phyloP scores from a whole-genome alignment of 1,139 yeast species.

The Yamadazyma conglobata region DNA sequence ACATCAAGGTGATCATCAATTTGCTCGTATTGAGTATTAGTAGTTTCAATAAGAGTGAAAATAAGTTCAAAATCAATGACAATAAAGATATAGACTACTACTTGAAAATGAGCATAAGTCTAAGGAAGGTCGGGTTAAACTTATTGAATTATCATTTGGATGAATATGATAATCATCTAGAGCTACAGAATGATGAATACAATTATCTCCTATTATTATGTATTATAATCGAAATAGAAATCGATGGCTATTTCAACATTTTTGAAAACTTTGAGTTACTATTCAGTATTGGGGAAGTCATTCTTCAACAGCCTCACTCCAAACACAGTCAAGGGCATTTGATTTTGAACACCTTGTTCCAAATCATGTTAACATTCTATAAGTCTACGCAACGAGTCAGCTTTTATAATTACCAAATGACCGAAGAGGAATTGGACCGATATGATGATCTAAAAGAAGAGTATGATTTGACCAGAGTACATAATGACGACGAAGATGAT shows the following conservation, averaged over 20 bases:
- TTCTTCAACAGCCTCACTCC: constrained; percentile 10
- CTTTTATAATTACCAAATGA: constrained; percentile 36
- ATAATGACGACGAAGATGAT: constrained; percentile 12
- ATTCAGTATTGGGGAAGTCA: constrained; percentile 39
- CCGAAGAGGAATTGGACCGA: constrained; percentile 26
- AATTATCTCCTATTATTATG: constrained; percentile 27
- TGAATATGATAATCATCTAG: constrained; percentile 35
- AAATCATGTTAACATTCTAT: constrained; percentile 28
- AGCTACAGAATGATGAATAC: constrained; percentile 17
- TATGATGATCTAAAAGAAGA: constrained; percentile 36
- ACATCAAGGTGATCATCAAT: constrained; percentile 25
- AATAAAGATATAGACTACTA: constrained; percentile 23
- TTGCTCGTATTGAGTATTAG: constrained; percentile 27
- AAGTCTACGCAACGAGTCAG: constrained; percentile 41
- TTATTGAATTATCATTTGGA: constrained; percentile 41
- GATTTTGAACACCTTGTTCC: constrained; percentile 20
- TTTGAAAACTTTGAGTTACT: constrained; percentile 43
- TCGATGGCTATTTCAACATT: constrained; percentile 37
- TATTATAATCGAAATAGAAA: constrained; percentile 34
- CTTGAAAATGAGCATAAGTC: constrained; percentile 30
- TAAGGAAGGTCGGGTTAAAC: constrained; percentile 36
- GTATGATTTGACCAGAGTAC: constrained; percentile 27
- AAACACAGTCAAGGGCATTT: constrained; percentile 6
- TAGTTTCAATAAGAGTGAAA: constrained; percentile 21
- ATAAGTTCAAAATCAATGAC: constrained; percentile 9